These are phyloP conservation scores for Talaromyces sp. DNA, from an alignment of 2,329 filamentous ascomycete genomes.

Conservation along the genomic window DNA sequence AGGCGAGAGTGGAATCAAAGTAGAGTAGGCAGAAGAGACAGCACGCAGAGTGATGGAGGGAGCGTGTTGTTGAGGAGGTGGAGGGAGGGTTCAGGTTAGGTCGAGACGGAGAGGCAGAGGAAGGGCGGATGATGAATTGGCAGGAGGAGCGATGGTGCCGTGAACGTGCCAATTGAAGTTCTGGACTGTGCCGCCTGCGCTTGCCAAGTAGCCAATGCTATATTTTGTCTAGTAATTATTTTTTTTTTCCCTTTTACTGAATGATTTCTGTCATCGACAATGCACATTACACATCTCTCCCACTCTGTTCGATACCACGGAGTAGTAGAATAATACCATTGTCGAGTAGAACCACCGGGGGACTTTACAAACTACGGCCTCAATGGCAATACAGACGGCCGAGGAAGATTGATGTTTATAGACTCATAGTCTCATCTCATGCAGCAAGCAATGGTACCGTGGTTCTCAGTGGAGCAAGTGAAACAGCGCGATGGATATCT, in stretches of 20 bases:
- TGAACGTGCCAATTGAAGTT: constrained; percentile 14
- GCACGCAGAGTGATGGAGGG: neutral
- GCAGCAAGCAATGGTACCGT: neutral
- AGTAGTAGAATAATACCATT: neutral
- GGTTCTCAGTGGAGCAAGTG: constrained; percentile 9
- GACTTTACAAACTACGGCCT: neutral
- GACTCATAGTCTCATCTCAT: neutral
- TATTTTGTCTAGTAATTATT: neutral
- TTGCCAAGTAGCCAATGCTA: constrained; percentile 7
- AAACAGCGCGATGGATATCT: neutral
- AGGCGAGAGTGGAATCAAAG: neutral
- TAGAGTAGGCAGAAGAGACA: neutral
- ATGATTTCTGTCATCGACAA: neutral
- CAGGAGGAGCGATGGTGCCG: neutral
- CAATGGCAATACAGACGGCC: neutral
- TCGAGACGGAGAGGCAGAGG: neutral
- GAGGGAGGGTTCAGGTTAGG: neutral
- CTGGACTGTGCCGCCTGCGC: constrained; percentile 12
- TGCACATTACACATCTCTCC: neutral
- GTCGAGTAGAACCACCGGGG: neutral
- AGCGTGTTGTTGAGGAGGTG: neutral
- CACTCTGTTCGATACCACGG: neutral
- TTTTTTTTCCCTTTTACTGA: neutral
- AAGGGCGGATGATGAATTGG: constrained; percentile 14
- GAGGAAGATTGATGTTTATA: neutral